Evolutionary conservation across 2,329 filamentous ascomycete genomes (phyloP).

Genomic region (Arthrobotrys conoides): DNA sequence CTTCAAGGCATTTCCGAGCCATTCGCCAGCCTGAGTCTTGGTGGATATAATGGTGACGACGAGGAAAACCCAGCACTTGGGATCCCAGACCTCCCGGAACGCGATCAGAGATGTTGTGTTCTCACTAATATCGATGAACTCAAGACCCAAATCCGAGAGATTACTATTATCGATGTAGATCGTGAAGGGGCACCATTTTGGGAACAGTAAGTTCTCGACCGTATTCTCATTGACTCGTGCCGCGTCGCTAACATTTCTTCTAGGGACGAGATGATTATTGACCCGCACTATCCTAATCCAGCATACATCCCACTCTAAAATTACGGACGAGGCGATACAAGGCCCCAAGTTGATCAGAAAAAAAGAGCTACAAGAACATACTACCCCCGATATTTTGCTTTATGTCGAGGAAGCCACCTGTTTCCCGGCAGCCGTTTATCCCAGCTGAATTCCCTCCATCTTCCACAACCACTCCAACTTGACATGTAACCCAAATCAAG

Average conservation of each 20-base stretch:
- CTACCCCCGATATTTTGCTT: no score
- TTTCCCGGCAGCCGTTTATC: no score
- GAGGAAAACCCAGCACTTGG: neutral
- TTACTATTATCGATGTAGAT: constrained; percentile 30
- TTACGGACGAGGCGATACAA: neutral
- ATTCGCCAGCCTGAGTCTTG: neutral
- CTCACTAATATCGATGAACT: constrained; percentile 6
- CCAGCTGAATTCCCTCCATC: no score
- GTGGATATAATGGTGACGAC: neutral
- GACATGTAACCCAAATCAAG: no score
- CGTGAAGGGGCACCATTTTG: constrained; percentile 27
- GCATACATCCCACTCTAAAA: neutral
- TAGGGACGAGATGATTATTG: constrained; percentile 40
- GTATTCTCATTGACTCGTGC: neutral
- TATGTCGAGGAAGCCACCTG: no score
- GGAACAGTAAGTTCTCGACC: constrained; percentile 16
- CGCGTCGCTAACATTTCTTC: neutral
- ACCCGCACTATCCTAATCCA: neutral
- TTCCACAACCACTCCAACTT: no score
- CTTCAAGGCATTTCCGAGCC: no score
- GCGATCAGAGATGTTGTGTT: neutral
- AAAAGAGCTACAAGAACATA: neutral
- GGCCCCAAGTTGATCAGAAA: neutral
- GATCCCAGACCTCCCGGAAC: neutral
- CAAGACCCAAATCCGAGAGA: constrained; percentile 1